phyloP scores from a whole-genome alignment of 1,139 yeast species.

The Trichomonascaceae sp. region DNA sequence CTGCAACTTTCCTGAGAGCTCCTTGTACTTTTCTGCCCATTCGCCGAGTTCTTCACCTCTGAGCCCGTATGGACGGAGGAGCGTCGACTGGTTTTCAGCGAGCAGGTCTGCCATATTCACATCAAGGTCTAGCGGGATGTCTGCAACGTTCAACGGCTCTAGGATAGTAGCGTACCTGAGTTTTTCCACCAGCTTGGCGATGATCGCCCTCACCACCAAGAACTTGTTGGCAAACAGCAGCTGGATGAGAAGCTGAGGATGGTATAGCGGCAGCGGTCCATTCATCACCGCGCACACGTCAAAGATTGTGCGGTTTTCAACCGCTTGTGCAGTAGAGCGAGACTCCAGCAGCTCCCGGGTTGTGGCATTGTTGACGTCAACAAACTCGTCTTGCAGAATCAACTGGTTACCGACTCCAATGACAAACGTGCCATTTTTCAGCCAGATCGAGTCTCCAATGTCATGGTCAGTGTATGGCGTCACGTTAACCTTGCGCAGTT shows the following conservation, averaged over 20 bases:
- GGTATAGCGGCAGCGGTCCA: conserved; percentile 84
- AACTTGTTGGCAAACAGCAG: conserved; percentile 52
- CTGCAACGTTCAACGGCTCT: conserved; percentile 16
- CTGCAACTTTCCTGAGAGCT: conserved; percentile 26
- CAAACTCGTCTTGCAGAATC: conserved; percentile 60
- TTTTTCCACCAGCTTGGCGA: conserved; percentile 38
- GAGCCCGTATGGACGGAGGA: background rate
- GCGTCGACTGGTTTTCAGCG: background rate
- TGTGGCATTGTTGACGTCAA: conserved; percentile 41
- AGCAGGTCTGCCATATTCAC: conserved; percentile 5
- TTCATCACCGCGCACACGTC: conserved; percentile 63
- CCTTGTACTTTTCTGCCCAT: conserved; percentile 18
- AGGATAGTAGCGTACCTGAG: conserved; percentile 37
- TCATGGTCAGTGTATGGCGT: conserved; percentile 59
- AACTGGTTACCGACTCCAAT: conserved; percentile 86
- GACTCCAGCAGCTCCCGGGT: conserved; percentile 28
- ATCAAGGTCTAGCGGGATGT: conserved; percentile 16
- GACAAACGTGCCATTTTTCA: conserved; percentile 62
- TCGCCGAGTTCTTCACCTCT: conserved; percentile 38
- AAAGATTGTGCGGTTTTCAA: conserved; percentile 36
- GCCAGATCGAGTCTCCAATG: conserved; percentile 85
- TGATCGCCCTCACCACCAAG: conserved; percentile 42
- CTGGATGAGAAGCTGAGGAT: conserved; percentile 82
- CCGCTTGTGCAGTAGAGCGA: conserved; percentile 15
- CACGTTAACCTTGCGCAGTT: conserved; percentile 62